Percentiles rank a stretch among this genome's conserved stretches.
Evolutionary conservation across 1,139 yeast genomes (phyloP).

Genomic region (Spencermartinsiella ligniputridi): DNA sequence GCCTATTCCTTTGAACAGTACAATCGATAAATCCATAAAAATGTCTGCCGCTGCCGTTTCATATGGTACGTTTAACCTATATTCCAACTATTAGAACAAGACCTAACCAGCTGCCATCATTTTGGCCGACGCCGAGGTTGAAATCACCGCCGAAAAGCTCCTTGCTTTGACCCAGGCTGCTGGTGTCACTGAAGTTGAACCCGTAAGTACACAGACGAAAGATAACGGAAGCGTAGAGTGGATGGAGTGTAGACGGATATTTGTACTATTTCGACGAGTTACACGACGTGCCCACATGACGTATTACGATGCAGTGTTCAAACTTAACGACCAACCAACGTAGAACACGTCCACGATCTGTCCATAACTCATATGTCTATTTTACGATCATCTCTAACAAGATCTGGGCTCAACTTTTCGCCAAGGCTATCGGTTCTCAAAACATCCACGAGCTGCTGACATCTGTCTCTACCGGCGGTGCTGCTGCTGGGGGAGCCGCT

Average conservation of each 20-base stretch:
- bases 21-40: conserved; percentile 17
- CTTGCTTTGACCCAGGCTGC: conserved; percentile 82
- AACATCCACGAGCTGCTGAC: conserved; percentile 86
- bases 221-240: too few relatives aligned
- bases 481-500: conserved; percentile 56
- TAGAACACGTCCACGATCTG: background rate
- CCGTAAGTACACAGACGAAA: conserved; percentile 38
- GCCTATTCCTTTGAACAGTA: background rate
- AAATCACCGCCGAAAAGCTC: conserved; percentile 90
- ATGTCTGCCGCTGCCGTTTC: conserved; percentile 64
- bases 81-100: background rate
- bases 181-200: conserved; percentile 72
- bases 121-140: conserved; percentile 96
- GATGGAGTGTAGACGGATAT: too few relatives aligned
- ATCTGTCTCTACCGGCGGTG: conserved; percentile 70
- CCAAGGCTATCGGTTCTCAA: conserved; percentile 97
- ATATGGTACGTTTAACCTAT: conserved; percentile 39
- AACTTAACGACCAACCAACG: background rate
- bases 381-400: too few relatives aligned
- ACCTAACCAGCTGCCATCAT: conserved; percentile 72
- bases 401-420: conserved; percentile 93
- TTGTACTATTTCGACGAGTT: too few relatives aligned
- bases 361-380: background rate
- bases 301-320: conserved; percentile 4
- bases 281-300: background rate